Conservation (phyloP, 2,329 filamentous ascomycete species). For the Fusarium albosuccineum region DNA sequence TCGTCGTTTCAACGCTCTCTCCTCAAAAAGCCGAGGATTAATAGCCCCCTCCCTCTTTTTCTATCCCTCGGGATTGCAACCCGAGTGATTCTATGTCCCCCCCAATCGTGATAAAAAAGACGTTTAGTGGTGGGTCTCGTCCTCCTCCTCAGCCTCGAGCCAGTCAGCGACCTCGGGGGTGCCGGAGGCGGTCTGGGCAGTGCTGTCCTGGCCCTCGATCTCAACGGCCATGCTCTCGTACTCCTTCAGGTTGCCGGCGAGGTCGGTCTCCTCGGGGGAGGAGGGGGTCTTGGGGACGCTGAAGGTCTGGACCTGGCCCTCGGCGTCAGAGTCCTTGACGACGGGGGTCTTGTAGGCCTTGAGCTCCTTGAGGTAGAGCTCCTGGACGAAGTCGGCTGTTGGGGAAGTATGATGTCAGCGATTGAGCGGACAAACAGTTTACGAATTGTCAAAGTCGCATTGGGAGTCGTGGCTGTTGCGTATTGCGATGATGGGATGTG, state of each 20-base stretch:
- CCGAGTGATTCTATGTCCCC: conserved; percentile 17
- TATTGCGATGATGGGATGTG: not conserved
- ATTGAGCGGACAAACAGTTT: conserved; percentile 17
- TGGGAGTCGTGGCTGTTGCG: not conserved
- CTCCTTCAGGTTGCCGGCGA: conserved; percentile 90
- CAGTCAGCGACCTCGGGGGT: conserved; percentile 75
- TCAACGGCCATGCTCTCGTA: conserved; percentile 97
- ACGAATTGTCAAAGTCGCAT: conserved; percentile 1
- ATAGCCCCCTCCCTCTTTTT: conserved; percentile 37
- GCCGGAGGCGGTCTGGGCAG: conserved; percentile 69
- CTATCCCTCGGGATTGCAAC: conserved; percentile 21
- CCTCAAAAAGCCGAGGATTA: conserved; percentile 14
- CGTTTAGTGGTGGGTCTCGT: conserved; percentile 65
- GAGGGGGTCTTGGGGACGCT: conserved; percentile 80
- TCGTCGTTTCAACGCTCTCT: conserved; percentile 11
- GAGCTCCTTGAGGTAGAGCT: conserved; percentile 96
- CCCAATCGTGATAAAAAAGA: conserved; percentile 12
- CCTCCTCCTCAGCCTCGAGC: conserved; percentile 84
- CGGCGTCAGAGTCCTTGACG: conserved; percentile 87
- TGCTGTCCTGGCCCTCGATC: conserved; percentile 85
- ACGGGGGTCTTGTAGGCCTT: conserved; percentile 91
- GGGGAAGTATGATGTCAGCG: conserved; percentile 44
- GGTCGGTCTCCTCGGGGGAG: conserved; percentile 94
- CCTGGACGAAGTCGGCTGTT: conserved; percentile 95
- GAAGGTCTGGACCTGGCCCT: conserved; percentile 94